phyloP scores from a whole-genome alignment of 345 rosid genomes.

The Gossypium australe region DNA sequence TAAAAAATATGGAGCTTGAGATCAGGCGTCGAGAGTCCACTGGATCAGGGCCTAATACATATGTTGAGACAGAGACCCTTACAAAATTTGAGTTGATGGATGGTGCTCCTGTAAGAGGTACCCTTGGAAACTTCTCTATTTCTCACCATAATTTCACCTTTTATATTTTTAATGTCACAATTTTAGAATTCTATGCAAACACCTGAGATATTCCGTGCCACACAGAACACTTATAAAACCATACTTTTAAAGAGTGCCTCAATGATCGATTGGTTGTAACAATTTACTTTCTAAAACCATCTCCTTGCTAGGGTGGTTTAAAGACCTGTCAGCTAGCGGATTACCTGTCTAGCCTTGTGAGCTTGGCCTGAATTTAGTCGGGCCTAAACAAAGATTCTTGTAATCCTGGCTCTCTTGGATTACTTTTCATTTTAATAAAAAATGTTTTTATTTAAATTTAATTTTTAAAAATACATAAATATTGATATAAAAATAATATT shows the following conservation, averaged over 20 bases:
- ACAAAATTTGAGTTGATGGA: conserved; percentile 67
- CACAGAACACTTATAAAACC: background rate
- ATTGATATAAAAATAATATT: background rate
- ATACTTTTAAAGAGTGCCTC: background rate
- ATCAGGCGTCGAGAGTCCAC: conserved; percentile 63
- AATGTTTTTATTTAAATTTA: background rate
- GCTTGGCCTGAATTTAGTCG: background rate
- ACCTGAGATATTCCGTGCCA: background rate
- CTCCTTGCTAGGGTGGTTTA: background rate
- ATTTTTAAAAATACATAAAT: background rate
- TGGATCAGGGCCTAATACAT: conserved; percentile 60
- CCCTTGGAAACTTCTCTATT: background rate
- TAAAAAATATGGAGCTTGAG: conserved; percentile 66
- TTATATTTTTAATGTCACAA: background rate
- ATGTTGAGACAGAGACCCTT: conserved; percentile 59
- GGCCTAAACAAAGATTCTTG: background rate
- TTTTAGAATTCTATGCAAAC: background rate
- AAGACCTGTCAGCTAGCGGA: background rate
- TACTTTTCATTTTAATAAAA: background rate
- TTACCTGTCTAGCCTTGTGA: background rate
- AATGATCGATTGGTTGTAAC: background rate
- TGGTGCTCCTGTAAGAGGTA: conserved; percentile 63
- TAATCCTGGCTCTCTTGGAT: background rate
- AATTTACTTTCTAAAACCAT: background rate
- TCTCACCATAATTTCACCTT: background rate